Percentiles rank a stretch among this genome's conserved stretches.
Conservation (phyloP, 2,329 filamentous ascomycete genomes). For the Diaporthe longicolla region DNA sequence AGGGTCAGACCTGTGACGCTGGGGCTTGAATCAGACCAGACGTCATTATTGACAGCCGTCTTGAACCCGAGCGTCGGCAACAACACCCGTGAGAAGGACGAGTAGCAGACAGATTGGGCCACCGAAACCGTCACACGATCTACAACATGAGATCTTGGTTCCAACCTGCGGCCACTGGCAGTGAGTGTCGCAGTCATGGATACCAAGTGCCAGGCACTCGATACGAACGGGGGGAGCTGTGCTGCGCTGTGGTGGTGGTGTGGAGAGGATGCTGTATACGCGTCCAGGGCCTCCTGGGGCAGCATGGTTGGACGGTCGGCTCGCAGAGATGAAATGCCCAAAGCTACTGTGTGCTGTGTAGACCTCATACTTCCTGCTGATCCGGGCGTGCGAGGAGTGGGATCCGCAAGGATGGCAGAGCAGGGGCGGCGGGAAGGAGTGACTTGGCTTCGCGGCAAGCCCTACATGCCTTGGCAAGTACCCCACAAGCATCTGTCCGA, state of each 20-base stretch:
- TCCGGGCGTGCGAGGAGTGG: conserved; percentile 21
- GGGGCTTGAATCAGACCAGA: conserved; percentile 32
- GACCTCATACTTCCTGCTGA: neutral
- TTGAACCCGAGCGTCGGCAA: conserved; percentile 7
- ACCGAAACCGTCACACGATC: conserved; percentile 11
- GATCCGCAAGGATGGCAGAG: conserved; percentile 15
- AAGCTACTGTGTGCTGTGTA: conserved; percentile 3
- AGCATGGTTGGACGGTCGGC: conserved; percentile 19
- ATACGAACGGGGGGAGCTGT: conserved; percentile 8
- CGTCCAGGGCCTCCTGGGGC: neutral
- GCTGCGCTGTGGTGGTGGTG: neutral
- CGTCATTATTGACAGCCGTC: conserved; percentile 34
- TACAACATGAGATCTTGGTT: neutral
- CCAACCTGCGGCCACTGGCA: neutral
- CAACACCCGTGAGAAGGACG: neutral
- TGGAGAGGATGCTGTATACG: neutral
- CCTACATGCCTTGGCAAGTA: conserved; percentile 24
- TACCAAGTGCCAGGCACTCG: neutral
- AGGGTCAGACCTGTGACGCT: conserved; percentile 24
- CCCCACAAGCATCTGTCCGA: conserved; percentile 19
- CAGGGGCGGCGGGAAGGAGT: conserved; percentile 30
- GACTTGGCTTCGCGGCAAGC: conserved; percentile 29
- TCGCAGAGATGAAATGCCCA: conserved; percentile 21
- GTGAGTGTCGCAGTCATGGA: neutral
- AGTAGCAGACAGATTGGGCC: neutral